These are phyloP conservation scores for Dipodascus albidus DNA, from an alignment of 805 yeast species.

Conservation along the genomic window DNA sequence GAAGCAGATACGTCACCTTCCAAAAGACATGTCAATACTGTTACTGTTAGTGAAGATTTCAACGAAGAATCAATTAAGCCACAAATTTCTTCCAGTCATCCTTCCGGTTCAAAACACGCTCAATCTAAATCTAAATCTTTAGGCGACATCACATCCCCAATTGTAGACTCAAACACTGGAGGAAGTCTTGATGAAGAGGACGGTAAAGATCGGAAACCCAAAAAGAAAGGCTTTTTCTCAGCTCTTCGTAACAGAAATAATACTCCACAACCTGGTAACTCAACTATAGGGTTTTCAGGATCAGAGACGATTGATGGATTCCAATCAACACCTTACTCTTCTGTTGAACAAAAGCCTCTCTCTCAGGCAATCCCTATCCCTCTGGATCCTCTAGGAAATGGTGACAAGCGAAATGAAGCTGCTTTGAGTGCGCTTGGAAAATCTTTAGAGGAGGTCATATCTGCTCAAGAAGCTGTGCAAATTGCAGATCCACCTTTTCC, in stretches of 20 bases:
- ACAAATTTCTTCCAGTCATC: no score
- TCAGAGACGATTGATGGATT: constrained; percentile 3
- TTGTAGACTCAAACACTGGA: neutral
- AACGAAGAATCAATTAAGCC: no score
- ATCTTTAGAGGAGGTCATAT: neutral
- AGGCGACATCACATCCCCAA: neutral
- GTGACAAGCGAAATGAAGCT: neutral
- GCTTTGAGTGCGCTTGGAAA: neutral
- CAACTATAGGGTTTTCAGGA: constrained; percentile 5
- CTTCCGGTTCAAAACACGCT: neutral
- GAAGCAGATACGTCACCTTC: neutral
- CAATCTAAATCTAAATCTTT: neutral
- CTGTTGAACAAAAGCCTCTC: neutral
- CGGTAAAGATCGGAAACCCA: neutral
- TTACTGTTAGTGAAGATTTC: no score
- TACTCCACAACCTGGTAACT: constrained; percentile 1
- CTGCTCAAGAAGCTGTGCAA: neutral
- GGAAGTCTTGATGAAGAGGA: constrained; percentile 1
- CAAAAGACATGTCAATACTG: neutral
- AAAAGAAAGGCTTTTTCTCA: constrained; percentile 2
- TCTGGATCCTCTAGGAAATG: neutral
- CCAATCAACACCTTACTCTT: constrained; percentile 13
- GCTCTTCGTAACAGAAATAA: neutral
- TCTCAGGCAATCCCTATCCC: neutral
- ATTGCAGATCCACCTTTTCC: neutral